Base-by-base conservation (phyloP, 179 eudicot species). In the Spinacia oleracea region DNA sequence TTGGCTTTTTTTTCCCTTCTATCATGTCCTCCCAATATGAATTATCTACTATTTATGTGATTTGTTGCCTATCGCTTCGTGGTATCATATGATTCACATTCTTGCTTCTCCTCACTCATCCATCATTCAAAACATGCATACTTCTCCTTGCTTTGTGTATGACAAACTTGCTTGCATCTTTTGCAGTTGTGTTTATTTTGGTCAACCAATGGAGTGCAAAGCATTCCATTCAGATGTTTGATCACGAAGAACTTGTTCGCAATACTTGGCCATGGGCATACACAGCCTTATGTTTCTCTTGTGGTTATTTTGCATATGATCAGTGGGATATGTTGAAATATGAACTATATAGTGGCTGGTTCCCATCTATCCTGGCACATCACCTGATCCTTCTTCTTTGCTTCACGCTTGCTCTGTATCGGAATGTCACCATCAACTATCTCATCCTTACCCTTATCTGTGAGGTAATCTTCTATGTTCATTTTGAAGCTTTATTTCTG, bases 281-380 rank as follows among this genome's bases (percentile, higher is more conserved):
- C 76, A 73, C 85, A 46, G 93, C 96, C 27, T 85, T 96, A 69
- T 90, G 93, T 82, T 84, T 90, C 74, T 96, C 97, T 7, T 87
- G 87, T 74, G 99, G 98, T 76, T 96, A 93, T 82, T 96, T 96
- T 79, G 99, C 97, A 1, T 96, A 96, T 80, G 99, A 96, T 84
- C 99, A 96, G 74, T 90, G 68, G 88, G 98, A 96, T 83, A 96
- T 96, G 99, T 65, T 96, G 83, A 77, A 77, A 7, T 83, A 89
- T 51, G 87, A 86, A 53, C 76, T 96, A 40, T 91, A 90, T 71
- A 82, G 89, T 64, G 96, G 94, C 16, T 83, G 85, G 89, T 87
- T 91, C 79, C 99, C 99, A 6, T 87, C 98, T 1, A 89, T 96
- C 75, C 87, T 96, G 50, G 82, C 88, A 59, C 99, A 96, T 84